A percentile compares a stretch with the other conserved stretches of the same genome.
Conservation (phyloP, 2,329 filamentous ascomycete genomes). For the Fusarium dlaminii region DNA sequence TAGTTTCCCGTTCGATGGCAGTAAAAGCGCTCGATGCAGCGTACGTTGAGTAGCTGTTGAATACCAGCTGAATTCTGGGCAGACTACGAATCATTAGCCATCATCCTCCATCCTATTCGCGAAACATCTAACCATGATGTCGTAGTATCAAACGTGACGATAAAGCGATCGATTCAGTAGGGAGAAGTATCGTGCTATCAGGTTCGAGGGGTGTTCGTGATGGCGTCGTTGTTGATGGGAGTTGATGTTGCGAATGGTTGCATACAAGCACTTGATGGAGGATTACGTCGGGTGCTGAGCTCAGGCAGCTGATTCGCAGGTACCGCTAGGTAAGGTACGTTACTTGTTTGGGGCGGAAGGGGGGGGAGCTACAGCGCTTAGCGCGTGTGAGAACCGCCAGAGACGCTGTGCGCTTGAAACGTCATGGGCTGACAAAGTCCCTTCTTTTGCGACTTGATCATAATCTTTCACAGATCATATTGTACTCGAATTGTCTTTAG, state of each 20-base stretch:
- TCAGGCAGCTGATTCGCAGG: slow-evolving; percentile 27
- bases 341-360: neutral
- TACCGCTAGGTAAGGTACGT: slow-evolving; percentile 16
- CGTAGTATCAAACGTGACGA: neutral
- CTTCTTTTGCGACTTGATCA: slow-evolving; percentile 18
- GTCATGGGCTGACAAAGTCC: slow-evolving; percentile 25
- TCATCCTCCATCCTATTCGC: slow-evolving; percentile 11
- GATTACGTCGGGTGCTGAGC: slow-evolving; percentile 37
- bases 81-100: slow-evolving; percentile 67
- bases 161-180: neutral
- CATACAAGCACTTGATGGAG: slow-evolving; percentile 23
- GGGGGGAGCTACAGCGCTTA: slow-evolving; percentile 17
- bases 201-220: slow-evolving; percentile 1
- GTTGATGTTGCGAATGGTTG: slow-evolving; percentile 29
- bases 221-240: slow-evolving; percentile 29
- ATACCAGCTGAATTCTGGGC: slow-evolving; percentile 99
- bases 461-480: neutral
- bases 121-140: slow-evolving; percentile 37
- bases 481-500: neutral
- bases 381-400: slow-evolving; percentile 27
- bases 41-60: slow-evolving; percentile 97
- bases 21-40: slow-evolving; percentile 42
- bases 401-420: slow-evolving; percentile 26
- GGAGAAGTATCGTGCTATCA: neutral
- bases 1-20: neutral